These are phyloP conservation scores for Globisporangium orthogonon DNA, from an alignment of 352 stramenopile genomes.

Conservation along the genomic window DNA sequence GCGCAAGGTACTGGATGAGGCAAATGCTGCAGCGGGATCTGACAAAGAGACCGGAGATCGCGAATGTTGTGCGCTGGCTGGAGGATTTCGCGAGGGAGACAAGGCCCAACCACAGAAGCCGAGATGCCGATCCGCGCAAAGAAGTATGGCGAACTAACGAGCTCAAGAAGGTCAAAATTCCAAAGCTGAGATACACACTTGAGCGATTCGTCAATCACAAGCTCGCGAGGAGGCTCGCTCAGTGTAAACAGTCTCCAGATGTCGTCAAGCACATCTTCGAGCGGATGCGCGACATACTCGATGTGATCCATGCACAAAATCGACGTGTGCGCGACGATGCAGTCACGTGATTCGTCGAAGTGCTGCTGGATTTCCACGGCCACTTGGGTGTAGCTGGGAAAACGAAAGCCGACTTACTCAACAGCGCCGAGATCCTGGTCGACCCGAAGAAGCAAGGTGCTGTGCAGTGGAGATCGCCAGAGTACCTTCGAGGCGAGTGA, in stretches of 20 bases:
- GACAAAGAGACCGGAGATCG: neutral
- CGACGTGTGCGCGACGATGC: constrained; percentile 2
- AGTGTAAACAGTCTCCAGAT: neutral
- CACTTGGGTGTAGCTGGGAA: no score
- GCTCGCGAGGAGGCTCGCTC: neutral
- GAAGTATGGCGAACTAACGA: neutral
- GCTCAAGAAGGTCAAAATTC: no score
- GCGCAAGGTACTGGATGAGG: no score
- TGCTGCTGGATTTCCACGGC: neutral
- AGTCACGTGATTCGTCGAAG: neutral
- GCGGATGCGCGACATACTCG: neutral
- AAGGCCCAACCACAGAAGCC: no score
- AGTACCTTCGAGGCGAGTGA: neutral
- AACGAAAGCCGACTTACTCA: no score
- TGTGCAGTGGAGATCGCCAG: neutral
- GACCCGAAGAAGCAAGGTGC: no score
- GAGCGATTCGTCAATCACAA: neutral
- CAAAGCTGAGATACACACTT: neutral
- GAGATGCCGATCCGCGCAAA: no score
- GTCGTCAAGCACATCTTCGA: neutral
- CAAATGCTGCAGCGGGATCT: neutral
- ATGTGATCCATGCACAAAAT: neutral
- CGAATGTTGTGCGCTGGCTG: neutral
- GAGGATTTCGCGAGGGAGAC: no score
- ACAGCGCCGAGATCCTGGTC: no score